Conservation (phyloP, 306 rosid genomes). For the Cucurbita maxima region DNA sequence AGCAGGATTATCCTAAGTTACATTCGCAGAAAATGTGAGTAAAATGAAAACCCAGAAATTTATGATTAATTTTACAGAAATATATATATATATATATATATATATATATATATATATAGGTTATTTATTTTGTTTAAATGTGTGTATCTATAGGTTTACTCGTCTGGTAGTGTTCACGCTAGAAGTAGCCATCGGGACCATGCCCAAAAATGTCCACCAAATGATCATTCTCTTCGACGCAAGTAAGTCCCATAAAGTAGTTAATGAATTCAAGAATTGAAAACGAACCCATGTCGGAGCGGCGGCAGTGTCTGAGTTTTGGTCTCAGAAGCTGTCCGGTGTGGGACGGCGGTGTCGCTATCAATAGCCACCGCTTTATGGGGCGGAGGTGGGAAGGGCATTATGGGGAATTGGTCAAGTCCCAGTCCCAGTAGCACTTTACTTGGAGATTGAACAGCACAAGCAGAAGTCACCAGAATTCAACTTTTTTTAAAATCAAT, state of each 20-base stretch:
- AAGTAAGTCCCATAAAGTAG: slow-evolving; percentile 35
- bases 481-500: slow-evolving; percentile 16
- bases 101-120: background rate
- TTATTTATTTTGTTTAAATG: background rate
- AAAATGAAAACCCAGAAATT: background rate
- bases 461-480: slow-evolving; percentile 30
- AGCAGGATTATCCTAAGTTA: slow-evolving; percentile 80
- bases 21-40: slow-evolving; percentile 93
- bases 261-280: background rate
- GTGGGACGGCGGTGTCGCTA: slow-evolving; percentile 48
- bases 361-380: slow-evolving; percentile 12
- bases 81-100: background rate
- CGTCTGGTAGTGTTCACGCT: slow-evolving; percentile 78
- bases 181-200: slow-evolving; percentile 78
- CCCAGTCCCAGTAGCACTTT: background rate
- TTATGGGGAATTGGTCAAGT: slow-evolving; percentile 58
- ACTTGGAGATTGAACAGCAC: background rate
- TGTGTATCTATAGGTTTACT: slow-evolving; percentile 35
- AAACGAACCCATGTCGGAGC: slow-evolving; percentile 24
- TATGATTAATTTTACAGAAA: background rate
- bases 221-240: slow-evolving; percentile 81
- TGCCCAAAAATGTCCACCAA: slow-evolving; percentile 76
- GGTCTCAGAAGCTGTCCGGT: slow-evolving; percentile 47
- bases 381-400: slow-evolving; percentile 17
- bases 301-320: slow-evolving; percentile 16